phyloP scores from a whole-genome alignment of 768 basidiomycete species.

The Tulasnella sp. region DNA sequence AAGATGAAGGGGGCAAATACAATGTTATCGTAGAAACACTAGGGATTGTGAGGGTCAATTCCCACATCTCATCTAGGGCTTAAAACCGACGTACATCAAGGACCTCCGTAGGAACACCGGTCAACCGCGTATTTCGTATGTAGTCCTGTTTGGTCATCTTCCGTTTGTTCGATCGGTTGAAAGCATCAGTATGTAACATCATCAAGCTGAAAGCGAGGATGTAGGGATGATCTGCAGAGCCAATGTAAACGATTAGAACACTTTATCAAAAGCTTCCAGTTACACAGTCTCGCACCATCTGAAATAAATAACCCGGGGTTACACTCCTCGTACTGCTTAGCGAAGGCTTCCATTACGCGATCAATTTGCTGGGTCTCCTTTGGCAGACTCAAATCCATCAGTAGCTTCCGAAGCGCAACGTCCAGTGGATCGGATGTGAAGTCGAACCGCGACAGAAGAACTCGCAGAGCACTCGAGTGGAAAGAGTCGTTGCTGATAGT shows the following conservation, averaged over 20 bases:
- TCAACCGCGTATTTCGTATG: slow-evolving; percentile 78
- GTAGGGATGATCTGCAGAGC: slow-evolving; percentile 72
- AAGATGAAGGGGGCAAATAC: slow-evolving; percentile 94
- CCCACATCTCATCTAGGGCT: not conserved
- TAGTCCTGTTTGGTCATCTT: slow-evolving; percentile 97
- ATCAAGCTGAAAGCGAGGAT: slow-evolving; percentile 94
- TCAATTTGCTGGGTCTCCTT: slow-evolving; percentile 98
- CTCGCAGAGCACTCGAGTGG: slow-evolving; percentile 50
- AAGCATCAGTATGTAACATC: slow-evolving; percentile 97
- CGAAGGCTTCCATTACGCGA: slow-evolving; percentile 92
- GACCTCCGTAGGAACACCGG: slow-evolving; percentile 69
- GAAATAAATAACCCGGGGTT: slow-evolving; percentile 70
- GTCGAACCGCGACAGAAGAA: slow-evolving; percentile 65
- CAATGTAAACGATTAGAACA: not conserved
- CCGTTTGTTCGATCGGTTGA: slow-evolving; percentile 93
- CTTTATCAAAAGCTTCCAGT: not conserved
- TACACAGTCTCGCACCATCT: slow-evolving; percentile 40
- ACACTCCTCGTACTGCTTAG: slow-evolving; percentile 66
- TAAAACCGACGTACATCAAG: slow-evolving; percentile 57
- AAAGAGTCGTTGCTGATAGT: slow-evolving; percentile 60
- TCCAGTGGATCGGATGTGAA: slow-evolving; percentile 77
- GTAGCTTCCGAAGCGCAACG: slow-evolving; percentile 73
- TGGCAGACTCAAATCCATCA: slow-evolving; percentile 87
- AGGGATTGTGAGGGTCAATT: slow-evolving; percentile 4
- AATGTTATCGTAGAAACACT: slow-evolving; percentile 97